phyloP scores from a whole-genome alignment of 129 eudicot species.

The Cynara cardunculus region DNA sequence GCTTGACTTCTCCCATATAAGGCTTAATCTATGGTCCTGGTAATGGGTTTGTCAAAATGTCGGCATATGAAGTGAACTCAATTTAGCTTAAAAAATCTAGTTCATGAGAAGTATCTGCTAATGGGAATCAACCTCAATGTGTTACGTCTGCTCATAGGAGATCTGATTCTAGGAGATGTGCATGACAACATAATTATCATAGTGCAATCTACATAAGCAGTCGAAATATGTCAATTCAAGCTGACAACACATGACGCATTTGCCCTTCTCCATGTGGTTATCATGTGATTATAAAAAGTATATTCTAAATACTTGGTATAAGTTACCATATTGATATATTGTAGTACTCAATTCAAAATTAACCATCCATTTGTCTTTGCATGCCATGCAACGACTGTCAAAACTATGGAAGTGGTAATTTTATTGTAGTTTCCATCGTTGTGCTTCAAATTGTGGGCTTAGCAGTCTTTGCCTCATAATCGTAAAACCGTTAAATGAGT shows the following conservation, averaged over 20 bases:
- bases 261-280: too few species aligned
- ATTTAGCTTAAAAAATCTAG: background rate
- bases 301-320: background rate
- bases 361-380: background rate
- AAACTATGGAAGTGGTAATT: background rate
- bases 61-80: background rate
- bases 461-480: background rate
- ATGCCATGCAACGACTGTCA: too few species aligned
- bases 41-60: background rate
- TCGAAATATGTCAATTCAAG: too few species aligned
- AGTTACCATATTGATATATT: background rate
- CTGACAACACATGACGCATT: background rate
- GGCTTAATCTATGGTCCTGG: background rate
- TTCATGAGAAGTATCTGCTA: background rate
- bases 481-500: background rate
- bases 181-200: too few species aligned
- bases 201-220: too few species aligned
- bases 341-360: background rate
- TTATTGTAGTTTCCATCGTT: background rate
- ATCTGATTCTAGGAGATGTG: too few species aligned
- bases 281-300: background rate
- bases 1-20: background rate
- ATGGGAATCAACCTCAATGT: too few species aligned
- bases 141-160: too few species aligned
- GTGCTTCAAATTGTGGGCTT: background rate